Evolutionary conservation across 306 rosid species (phyloP), one percentile per base, ranked within the genome.

Genomic region (Quercus berberidifolia): DNA sequence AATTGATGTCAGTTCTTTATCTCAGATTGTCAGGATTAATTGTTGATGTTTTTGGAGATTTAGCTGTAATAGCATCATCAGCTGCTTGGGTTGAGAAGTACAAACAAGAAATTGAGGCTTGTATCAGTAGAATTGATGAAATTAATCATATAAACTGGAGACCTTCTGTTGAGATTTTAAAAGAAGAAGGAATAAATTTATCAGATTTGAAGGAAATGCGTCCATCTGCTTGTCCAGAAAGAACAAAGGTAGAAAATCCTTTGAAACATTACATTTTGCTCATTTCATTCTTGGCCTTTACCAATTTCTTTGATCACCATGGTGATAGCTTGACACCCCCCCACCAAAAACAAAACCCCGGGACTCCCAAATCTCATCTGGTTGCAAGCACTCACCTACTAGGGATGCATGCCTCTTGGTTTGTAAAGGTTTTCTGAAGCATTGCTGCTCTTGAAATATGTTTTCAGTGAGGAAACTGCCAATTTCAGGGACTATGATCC

Each of bases 51-150:
- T 91, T 94, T 90, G 95, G 99, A 87, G 97, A 90, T 84, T 79
- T 91, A 85, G 97, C 97, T 71, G 99, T 92, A 23, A 84, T 94
- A 67, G 99, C 97, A 33, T 92, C 96, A 67, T 92, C 99, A 67
- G 97, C 95, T 79, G 99, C 97, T 82, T 95, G 99, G 99, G 98
- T 95, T 80, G 98, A 95, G 90, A 91, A 89, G 84, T 91, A 92
- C 87, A 89, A 86, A 80, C 65, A 88, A 83, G 95, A 90, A 83
- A 87, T 95, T 74, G 94, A 92, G 86, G 85, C 85, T 20, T 83
- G 88, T 77, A 75, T 91, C 20, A 26, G 83, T 64, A 83, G 82
- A 84, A 78, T 88, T 20, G 74, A 74, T 52, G 88, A 79, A 71
- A 88, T 94, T 82, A 91, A 88, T 79, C 90, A 89, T 79, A 79